These are phyloP conservation scores for Hypoxylon sp. DNA, from an alignment of 2,329 filamentous ascomycete species.

Conservation along the genomic window DNA sequence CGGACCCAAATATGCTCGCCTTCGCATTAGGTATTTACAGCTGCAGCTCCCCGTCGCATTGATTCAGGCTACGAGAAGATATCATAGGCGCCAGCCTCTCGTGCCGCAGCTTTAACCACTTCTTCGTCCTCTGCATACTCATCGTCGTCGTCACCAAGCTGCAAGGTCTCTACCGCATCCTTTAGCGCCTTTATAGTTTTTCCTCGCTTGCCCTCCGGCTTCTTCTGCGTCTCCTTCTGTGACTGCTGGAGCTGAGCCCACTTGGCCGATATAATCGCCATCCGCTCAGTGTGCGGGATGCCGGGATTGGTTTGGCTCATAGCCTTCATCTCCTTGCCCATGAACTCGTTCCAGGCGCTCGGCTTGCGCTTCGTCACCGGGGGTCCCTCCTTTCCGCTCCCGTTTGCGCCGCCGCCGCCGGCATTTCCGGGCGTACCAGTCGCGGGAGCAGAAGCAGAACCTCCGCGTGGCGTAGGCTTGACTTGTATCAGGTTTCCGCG, in stretches of 20 bases:
- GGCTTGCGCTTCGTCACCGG: constrained; percentile 46
- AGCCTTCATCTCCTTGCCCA: constrained; percentile 49
- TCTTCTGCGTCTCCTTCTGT: constrained; percentile 66
- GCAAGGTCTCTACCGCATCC: constrained; percentile 69
- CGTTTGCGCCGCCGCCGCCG: constrained; percentile 47
- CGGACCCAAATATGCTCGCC: not conserved
- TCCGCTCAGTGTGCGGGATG: constrained; percentile 74
- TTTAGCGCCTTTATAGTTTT: constrained; percentile 75
- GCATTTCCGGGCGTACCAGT: constrained; percentile 25
- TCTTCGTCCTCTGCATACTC: constrained; percentile 19
- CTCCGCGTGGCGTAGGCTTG: constrained; percentile 78
- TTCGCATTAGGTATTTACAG: not conserved
- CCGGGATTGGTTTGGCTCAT: constrained; percentile 49
- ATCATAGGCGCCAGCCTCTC: constrained; percentile 9
- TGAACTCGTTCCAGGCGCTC: constrained; percentile 56
- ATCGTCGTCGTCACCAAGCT: constrained; percentile 52
- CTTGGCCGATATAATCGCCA: constrained; percentile 73
- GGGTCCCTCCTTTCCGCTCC: constrained; percentile 27
- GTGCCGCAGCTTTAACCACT: not conserved
- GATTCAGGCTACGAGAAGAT: constrained; percentile 25
- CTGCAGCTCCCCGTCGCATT: not conserved
- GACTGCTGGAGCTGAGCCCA: constrained; percentile 77
- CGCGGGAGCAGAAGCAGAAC: constrained; percentile 24
- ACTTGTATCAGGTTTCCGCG: constrained; percentile 79
- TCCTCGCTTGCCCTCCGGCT: constrained; percentile 25